A percentile compares a stretch with the other conserved stretches of the same genome.
Evolutionary conservation across 805 yeast genomes (phyloP).

Genomic region (Debaryomyces maramus): DNA sequence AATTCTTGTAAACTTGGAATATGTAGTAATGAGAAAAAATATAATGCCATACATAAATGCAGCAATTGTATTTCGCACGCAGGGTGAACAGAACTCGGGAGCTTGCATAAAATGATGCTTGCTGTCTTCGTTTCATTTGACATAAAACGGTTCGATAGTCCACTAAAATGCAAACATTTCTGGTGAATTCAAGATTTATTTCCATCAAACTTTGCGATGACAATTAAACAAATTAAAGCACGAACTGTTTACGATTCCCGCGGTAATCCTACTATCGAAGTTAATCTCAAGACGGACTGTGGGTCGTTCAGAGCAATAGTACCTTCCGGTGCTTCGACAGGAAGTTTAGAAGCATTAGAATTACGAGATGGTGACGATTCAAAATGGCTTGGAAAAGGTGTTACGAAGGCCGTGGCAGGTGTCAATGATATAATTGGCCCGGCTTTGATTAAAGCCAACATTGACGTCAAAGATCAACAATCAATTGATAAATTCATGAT

Average conservation of each 20-base stretch:
- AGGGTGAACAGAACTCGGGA: too few species aligned
- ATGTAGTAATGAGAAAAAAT: too few species aligned
- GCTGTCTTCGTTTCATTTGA: too few species aligned
- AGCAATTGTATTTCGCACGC: too few species aligned
- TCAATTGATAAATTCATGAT: slow-evolving; percentile 16
- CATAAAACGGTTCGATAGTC: too few species aligned
- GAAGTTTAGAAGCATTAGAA: slow-evolving; percentile 22
- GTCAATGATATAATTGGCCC: slow-evolving; percentile 21
- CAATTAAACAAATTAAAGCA: slow-evolving; percentile 14
- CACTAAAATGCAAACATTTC: too few species aligned
- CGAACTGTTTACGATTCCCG: slow-evolving; percentile 23
- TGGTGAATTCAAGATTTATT: too few species aligned
- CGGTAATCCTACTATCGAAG: slow-evolving; percentile 26
- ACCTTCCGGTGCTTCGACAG: slow-evolving; percentile 26
- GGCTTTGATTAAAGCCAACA: slow-evolving; percentile 13
- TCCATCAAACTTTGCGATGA: too few species aligned
- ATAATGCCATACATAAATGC: too few species aligned
- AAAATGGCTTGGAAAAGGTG: slow-evolving; percentile 25
- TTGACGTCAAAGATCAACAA: slow-evolving; percentile 15
- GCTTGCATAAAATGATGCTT: too few species aligned
- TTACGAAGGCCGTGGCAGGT: slow-evolving; percentile 18
- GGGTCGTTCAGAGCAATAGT: slow-evolving; percentile 22
- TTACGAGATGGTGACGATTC: slow-evolving; percentile 22
- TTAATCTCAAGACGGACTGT: slow-evolving; percentile 16
- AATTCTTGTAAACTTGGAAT: too few species aligned